These are phyloP conservation scores for Dissophora ornata DNA, from an alignment of 192 early-diverging fungal genomes.

Conservation along the genomic window DNA sequence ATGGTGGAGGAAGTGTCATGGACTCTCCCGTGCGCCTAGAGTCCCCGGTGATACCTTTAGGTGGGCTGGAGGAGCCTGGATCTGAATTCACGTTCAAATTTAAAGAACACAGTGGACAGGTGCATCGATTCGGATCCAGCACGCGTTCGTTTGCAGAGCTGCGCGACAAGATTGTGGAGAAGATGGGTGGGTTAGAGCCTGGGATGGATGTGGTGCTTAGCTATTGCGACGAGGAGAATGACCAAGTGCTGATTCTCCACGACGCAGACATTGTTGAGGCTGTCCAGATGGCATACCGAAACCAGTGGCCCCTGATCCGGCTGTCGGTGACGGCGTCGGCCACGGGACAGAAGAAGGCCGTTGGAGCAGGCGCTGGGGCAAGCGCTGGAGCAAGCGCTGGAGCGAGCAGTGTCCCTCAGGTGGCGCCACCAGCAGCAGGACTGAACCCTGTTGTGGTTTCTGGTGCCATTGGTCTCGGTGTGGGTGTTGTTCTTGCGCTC, in stretches of 20 bases:
- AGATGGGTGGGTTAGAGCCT: constrained; percentile 57
- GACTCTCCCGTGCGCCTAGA: constrained; percentile 25
- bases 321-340: constrained; percentile 40
- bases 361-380: neutral
- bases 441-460: constrained; percentile 32
- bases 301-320: constrained; percentile 41
- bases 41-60: constrained; percentile 12
- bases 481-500: constrained; percentile 33
- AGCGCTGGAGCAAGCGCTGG: no score
- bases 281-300: constrained; percentile 71
- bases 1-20: constrained; percentile 25
- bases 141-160: constrained; percentile 62
- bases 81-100: constrained; percentile 71
- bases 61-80: constrained; percentile 33
- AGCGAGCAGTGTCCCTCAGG: neutral
- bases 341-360: constrained; percentile 8
- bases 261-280: constrained; percentile 86
- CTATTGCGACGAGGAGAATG: constrained; percentile 92
- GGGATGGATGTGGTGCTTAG: constrained; percentile 40
- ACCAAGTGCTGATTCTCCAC: constrained; percentile 78
- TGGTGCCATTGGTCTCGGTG: constrained; percentile 43
- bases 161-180: constrained; percentile 64
- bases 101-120: constrained; percentile 66
- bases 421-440: constrained; percentile 2
- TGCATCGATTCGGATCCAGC: constrained; percentile 72